A percentile compares a stretch with the other conserved stretches of the same genome.
These are phyloP conservation scores for Talaromyces thailandensis DNA, from an alignment of 495 filamentous ascomycete species.

Conservation along the genomic window DNA sequence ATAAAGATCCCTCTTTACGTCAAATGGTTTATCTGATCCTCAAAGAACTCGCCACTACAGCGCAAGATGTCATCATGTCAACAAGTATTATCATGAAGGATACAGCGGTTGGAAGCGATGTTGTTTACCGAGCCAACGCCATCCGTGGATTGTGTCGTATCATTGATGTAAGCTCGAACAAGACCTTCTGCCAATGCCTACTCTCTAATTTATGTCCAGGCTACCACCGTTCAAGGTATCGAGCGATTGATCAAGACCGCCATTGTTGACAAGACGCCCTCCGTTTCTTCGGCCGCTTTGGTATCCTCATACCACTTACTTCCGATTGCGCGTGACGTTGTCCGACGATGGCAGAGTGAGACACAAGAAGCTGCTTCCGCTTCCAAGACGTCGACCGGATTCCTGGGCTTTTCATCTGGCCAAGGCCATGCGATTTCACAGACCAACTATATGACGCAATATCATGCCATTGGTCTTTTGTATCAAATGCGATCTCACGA, in stretches of 20 bases:
- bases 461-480: slow-evolving; percentile 93
- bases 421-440: slow-evolving; percentile 56
- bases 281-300: slow-evolving; percentile 92
- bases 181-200: slow-evolving; percentile 6
- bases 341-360: slow-evolving; percentile 97
- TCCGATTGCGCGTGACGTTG: slow-evolving; percentile 89
- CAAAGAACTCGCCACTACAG: slow-evolving; percentile 93
- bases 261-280: slow-evolving; percentile 98
- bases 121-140: slow-evolving; percentile 92
- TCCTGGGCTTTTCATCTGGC: slow-evolving; percentile 76
- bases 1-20: slow-evolving; percentile 94
- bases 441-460: slow-evolving; percentile 90
- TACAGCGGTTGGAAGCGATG: slow-evolving; percentile 88
- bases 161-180: slow-evolving; percentile 69
- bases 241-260: slow-evolving; percentile 98
- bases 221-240: slow-evolving; percentile 94
- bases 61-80: slow-evolving; percentile 99
- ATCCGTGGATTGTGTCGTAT: slow-evolving; percentile 94
- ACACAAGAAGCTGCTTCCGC: slow-evolving; percentile 93
- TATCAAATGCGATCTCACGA: slow-evolving; percentile 98
- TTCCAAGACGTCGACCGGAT: slow-evolving; percentile 77
- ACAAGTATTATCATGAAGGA: slow-evolving; percentile 99
- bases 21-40: slow-evolving; percentile 99
- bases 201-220: slow-evolving; percentile 37
- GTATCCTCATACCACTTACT: slow-evolving; percentile 98